phyloP scores from a whole-genome alignment of 495 filamentous ascomycete species.

The Penicillium chermesinum region DNA sequence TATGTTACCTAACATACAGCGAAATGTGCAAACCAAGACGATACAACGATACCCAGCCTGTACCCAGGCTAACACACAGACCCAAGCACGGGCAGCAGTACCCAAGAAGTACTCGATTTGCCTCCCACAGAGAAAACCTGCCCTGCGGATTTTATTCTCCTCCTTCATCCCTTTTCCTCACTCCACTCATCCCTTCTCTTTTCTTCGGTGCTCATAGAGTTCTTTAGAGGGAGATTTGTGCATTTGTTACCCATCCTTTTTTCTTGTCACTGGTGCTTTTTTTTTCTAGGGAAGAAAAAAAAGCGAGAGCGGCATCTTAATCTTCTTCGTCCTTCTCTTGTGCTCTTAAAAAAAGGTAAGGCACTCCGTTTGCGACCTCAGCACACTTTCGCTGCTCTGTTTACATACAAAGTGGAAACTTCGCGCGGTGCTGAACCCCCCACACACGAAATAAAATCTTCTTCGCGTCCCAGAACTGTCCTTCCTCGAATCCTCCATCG shows the following conservation, averaged over 20 bases:
- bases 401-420: not conserved
- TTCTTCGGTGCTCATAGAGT: constrained; percentile 39
- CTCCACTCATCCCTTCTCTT: constrained; percentile 22
- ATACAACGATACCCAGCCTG: not conserved
- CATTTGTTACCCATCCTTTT: constrained; percentile 28
- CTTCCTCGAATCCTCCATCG: constrained; percentile 7
- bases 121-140: constrained; percentile 23
- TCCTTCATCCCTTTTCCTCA: constrained; percentile 34
- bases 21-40: not conserved
- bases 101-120: constrained; percentile 17
- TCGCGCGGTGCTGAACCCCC: not conserved
- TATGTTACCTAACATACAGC: not conserved
- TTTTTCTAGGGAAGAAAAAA: constrained; percentile 19
- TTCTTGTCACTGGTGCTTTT: constrained; percentile 19
- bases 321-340: constrained; percentile 17
- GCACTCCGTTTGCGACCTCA: constrained; percentile 26
- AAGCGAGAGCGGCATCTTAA: constrained; percentile 12
- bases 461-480: too few species aligned
- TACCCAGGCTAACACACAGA: constrained; percentile 3
- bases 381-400: not conserved
- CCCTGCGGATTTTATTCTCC: constrained; percentile 17
- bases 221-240: constrained; percentile 35
- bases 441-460: too few species aligned
- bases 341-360: constrained; percentile 11
- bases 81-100: not conserved